Conservation (phyloP, 352 stramenopile species). For the Pythium phragmitis region DNA sequence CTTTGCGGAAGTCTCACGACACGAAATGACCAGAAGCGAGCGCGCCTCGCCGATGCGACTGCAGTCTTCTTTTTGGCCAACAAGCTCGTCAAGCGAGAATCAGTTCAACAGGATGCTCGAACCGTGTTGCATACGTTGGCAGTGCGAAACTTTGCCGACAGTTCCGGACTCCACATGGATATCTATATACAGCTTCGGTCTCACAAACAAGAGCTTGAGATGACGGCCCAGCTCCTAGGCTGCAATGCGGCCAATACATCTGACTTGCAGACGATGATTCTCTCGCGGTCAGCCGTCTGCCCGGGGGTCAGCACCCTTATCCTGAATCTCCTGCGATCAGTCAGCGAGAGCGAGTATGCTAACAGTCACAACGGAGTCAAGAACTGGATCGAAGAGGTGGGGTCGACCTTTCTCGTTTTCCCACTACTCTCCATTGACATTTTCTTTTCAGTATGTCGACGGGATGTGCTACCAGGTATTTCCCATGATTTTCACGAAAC, state of each 20-base stretch:
- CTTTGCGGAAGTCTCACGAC: slow-evolving; percentile 51
- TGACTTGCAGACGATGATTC: slow-evolving; percentile 49
- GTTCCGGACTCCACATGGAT: slow-evolving; percentile 40
- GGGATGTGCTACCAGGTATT: slow-evolving; percentile 73
- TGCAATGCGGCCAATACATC: slow-evolving; percentile 45
- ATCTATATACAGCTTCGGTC: slow-evolving; percentile 61
- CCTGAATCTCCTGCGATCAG: slow-evolving; percentile 63
- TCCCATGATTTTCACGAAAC: slow-evolving; percentile 57
- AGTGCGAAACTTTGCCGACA: slow-evolving; percentile 61
- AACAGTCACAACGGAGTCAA: slow-evolving; percentile 34
- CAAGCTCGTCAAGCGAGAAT: slow-evolving; percentile 30
- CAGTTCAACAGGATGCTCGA: slow-evolving; percentile 44
- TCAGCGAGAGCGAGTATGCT: slow-evolving; percentile 39
- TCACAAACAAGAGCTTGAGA: slow-evolving; percentile 44
- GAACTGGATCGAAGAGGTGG: slow-evolving; percentile 66
- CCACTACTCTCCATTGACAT: not conserved
- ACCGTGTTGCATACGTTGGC: slow-evolving; percentile 59
- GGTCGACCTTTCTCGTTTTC: not conserved
- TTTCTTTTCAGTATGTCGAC: slow-evolving; percentile 48
- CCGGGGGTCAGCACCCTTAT: slow-evolving; percentile 62
- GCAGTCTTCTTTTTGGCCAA: slow-evolving; percentile 67
- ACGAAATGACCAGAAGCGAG: slow-evolving; percentile 45
- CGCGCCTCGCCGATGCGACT: slow-evolving; percentile 41
- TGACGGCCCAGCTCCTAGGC: slow-evolving; percentile 46
- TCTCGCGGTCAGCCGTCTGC: slow-evolving; percentile 53